These are phyloP conservation scores for Gymnopilus dilepis DNA, from an alignment of 768 basidiomycete genomes.

Conservation along the genomic window DNA sequence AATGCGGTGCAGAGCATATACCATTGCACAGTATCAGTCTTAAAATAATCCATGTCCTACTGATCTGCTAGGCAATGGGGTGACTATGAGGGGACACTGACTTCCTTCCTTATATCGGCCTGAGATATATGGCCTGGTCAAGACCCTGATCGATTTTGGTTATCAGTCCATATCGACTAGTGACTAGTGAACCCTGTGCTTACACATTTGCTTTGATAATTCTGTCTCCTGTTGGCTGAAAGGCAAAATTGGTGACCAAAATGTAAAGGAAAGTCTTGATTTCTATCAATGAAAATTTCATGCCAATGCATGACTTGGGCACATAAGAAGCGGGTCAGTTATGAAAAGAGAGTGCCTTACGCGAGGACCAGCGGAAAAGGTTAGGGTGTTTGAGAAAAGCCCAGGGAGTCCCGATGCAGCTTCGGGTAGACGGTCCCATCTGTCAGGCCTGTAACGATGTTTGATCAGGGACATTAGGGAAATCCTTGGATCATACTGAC, in stretches of 20 bases:
- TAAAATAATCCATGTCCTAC: too few relatives aligned
- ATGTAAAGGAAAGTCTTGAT: conserved; percentile 79
- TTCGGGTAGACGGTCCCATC: conserved; percentile 81
- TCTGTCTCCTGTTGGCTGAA: conserved; percentile 54
- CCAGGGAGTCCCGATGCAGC: conserved; percentile 71
- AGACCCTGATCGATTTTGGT: conserved; percentile 45
- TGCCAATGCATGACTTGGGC: conserved; percentile 78
- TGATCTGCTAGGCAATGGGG: conserved; percentile 22
- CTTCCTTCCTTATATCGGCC: conserved; percentile 62
- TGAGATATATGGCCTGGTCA: conserved; percentile 67
- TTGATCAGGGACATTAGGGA: background rate
- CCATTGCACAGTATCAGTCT: too few relatives aligned
- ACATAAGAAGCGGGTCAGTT: conserved; percentile 1
- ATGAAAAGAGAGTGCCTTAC: conserved; percentile 48
- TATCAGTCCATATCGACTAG: background rate
- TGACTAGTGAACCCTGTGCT: conserved; percentile 23
- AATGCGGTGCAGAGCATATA: too few relatives aligned
- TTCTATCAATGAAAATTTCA: conserved; percentile 84
- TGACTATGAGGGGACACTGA: conserved; percentile 64
- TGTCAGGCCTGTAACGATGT: conserved; percentile 63
- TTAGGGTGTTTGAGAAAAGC: conserved; percentile 69
- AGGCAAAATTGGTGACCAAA: conserved; percentile 70
- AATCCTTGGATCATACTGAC: conserved; percentile 43
- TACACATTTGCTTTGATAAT: conserved; percentile 69
- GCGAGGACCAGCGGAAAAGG: conserved; percentile 83